A percentile compares a stretch with the other conserved stretches of the same genome.
Evolutionary conservation across 306 rosid genomes (phyloP).

Genomic region (Quercus gilva): DNA sequence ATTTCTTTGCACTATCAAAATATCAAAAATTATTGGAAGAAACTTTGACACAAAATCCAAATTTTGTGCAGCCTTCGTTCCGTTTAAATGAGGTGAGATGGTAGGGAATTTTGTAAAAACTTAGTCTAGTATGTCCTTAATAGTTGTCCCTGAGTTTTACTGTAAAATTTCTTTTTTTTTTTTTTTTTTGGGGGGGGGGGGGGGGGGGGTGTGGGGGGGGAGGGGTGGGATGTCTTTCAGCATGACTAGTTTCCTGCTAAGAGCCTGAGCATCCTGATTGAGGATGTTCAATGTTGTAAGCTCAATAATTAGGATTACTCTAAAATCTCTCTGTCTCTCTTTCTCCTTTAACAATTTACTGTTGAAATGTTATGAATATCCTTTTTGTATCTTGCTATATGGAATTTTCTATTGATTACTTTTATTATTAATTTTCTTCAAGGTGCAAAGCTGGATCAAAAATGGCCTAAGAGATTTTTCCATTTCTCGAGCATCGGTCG

Average conservation of each 20-base stretch:
- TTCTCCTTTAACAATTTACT: background rate
- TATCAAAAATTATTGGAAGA: slow-evolving; percentile 77
- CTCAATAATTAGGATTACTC: background rate
- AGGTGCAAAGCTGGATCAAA: slow-evolving; percentile 97
- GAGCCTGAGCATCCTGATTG: background rate
- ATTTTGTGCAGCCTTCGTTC: slow-evolving; percentile 79
- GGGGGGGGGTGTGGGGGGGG: no score
- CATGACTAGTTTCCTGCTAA: background rate
- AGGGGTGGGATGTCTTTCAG: background rate
- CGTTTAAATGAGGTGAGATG: slow-evolving; percentile 77
- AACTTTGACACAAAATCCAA: slow-evolving; percentile 57
- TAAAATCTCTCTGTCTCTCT: background rate
- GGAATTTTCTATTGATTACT: slow-evolving; percentile 5
- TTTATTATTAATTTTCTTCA: slow-evolving; percentile 25
- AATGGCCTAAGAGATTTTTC: slow-evolving; percentile 90
- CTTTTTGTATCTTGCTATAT: background rate
- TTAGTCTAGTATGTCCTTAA: background rate
- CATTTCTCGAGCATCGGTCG: slow-evolving; percentile 92
- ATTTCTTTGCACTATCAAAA: slow-evolving; percentile 86
- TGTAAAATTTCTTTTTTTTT: background rate
- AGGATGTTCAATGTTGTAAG: background rate
- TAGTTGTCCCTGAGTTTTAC: background rate
- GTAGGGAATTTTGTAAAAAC: background rate
- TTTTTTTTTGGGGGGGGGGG: no score
- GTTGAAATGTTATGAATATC: slow-evolving; percentile 7